phyloP scores from a whole-genome alignment of 495 filamentous ascomycete species.

The Hypomontagnella submonticulosa region DNA sequence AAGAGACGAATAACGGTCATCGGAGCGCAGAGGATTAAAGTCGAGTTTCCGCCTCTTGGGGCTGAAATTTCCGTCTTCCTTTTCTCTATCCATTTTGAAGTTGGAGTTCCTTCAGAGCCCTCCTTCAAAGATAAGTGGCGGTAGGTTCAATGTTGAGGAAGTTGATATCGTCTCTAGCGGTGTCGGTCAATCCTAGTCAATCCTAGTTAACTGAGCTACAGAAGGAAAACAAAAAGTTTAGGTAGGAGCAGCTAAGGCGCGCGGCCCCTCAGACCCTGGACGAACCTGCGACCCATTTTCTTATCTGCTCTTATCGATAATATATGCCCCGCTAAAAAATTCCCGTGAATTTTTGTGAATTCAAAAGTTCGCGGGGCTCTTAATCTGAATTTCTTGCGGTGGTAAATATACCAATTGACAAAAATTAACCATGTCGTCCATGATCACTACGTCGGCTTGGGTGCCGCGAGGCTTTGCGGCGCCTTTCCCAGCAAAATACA shows the following conservation, averaged over 20 bases:
- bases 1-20: constrained; percentile 67
- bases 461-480: constrained; percentile 94
- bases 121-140: too few species aligned
- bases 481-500: constrained; percentile 88
- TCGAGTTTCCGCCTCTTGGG: constrained; percentile 72
- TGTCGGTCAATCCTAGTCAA: constrained; percentile 1
- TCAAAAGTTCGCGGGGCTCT: constrained; percentile 46
- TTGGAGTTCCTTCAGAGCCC: constrained; percentile 25
- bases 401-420: constrained; percentile 3
- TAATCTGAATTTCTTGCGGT: constrained; percentile 12
- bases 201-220: background rate
- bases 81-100: constrained; percentile 42
- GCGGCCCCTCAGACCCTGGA: background rate
- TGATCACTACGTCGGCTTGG: constrained; percentile 96
- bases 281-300: background rate
- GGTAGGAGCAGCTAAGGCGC: background rate
- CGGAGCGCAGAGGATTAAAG: constrained; percentile 64
- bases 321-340: constrained; percentile 46
- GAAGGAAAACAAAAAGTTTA: constrained; percentile 29
- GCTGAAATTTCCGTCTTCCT: constrained; percentile 60
- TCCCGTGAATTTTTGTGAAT: constrained; percentile 35
- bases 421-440: constrained; percentile 56
- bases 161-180: background rate
- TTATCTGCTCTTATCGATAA: constrained; percentile 15
- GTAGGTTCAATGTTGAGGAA: background rate